A percentile compares a stretch with the other conserved stretches of the same genome.
Evolutionary conservation across 2,329 filamentous ascomycete species (phyloP).

Genomic region (Penicillium occitanis): DNA sequence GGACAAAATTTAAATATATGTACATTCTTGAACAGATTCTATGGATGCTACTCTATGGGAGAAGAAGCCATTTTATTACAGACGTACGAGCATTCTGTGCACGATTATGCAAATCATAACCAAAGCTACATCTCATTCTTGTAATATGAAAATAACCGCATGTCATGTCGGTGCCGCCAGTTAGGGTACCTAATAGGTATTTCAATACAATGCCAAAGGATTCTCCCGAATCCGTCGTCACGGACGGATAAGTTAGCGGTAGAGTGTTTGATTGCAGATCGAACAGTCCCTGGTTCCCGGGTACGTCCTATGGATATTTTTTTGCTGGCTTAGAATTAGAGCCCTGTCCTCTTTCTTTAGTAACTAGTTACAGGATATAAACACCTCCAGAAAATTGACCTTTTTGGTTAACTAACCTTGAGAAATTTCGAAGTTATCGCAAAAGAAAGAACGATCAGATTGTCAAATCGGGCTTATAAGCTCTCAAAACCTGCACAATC

Average conservation of each 20-base stretch:
- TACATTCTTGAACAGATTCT: background rate
- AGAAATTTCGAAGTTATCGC: background rate
- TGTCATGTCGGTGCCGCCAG: background rate
- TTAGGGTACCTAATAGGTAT: background rate
- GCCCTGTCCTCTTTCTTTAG: background rate
- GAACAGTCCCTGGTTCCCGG: background rate
- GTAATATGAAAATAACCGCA: background rate
- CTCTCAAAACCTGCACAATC: constrained; percentile 15
- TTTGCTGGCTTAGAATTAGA: too few relatives aligned
- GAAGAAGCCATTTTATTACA: background rate
- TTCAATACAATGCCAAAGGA: background rate
- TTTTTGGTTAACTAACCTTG: too few relatives aligned
- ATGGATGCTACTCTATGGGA: background rate
- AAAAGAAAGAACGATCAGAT: background rate
- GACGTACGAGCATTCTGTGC: background rate
- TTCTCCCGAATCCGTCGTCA: background rate
- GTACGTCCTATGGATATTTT: background rate
- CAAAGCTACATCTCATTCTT: background rate
- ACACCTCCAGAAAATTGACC: background rate
- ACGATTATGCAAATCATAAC: background rate
- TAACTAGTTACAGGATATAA: background rate
- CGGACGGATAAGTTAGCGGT: background rate
- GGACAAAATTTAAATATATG: background rate
- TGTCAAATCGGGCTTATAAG: constrained; percentile 1
- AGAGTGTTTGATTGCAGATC: background rate